A percentile compares a stretch with the other conserved stretches of the same genome.
Evolutionary conservation across 163 green algal species (phyloP).

Genomic region (Prototheca stagnorum): DNA sequence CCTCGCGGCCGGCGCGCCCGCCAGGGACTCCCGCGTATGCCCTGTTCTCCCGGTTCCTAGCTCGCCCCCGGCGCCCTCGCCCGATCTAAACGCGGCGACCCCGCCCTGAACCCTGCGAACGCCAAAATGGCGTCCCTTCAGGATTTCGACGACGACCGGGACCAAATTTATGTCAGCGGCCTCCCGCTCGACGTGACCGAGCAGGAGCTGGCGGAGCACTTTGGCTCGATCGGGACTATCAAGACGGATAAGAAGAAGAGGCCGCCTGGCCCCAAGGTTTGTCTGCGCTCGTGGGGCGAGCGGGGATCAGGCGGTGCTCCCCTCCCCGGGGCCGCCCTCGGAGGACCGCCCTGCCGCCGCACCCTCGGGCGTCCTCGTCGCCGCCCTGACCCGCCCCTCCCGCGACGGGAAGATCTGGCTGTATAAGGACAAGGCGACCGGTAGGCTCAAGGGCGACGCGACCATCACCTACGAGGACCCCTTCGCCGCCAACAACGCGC

Average conservation of each 20-base stretch:
- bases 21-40: too few species aligned
- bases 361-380: not conserved
- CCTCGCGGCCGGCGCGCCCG: too few species aligned
- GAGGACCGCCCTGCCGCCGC: not conserved
- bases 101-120: too few species aligned
- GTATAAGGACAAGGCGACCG: slow-evolving; percentile 70
- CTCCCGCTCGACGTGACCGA: slow-evolving; percentile 48
- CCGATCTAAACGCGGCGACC: too few species aligned
- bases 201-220: slow-evolving; percentile 55
- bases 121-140: too few species aligned
- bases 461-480: slow-evolving; percentile 69
- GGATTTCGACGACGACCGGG: slow-evolving; percentile 3
- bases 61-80: too few species aligned
- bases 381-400: not conserved
- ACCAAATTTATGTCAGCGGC: slow-evolving; percentile 21
- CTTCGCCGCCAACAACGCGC: slow-evolving; percentile 58
- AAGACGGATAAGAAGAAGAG: slow-evolving; percentile 67
- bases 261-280: slow-evolving; percentile 31
- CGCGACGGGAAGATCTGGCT: slow-evolving; percentile 46
- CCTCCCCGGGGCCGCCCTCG: not conserved
- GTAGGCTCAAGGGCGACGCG: slow-evolving; percentile 71
- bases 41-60: too few species aligned
- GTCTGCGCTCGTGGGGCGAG: too few species aligned
- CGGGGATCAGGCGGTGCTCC: not conserved
- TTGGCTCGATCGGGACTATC: slow-evolving; percentile 68